Percentiles rank a stretch among this genome's conserved stretches.
phyloP scores from a whole-genome alignment of 768 basidiomycete genomes.

The Tulasnella sp. region DNA sequence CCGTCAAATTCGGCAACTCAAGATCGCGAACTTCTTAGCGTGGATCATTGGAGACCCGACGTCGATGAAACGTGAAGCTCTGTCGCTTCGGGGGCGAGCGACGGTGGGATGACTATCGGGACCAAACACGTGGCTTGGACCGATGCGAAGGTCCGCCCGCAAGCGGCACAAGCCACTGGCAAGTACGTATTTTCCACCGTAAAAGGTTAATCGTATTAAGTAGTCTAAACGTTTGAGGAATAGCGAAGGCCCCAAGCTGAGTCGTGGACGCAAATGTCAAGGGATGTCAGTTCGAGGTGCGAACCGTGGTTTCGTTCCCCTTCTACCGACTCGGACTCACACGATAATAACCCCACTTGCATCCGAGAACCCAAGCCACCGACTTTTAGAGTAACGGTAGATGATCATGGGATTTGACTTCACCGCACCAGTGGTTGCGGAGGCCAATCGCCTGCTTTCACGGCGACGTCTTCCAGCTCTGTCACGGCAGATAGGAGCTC shows the following conservation, averaged over 20 bases:
- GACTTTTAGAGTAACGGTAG: slow-evolving; percentile 7
- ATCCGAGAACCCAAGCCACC: slow-evolving; percentile 10
- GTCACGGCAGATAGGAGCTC: slow-evolving; percentile 21
- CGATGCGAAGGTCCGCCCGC: background rate
- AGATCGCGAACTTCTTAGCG: background rate
- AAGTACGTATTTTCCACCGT: slow-evolving; percentile 11
- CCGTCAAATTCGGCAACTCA: slow-evolving; percentile 6
- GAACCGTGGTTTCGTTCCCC: slow-evolving; percentile 11
- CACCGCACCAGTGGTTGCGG: background rate
- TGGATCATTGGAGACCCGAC: background rate
- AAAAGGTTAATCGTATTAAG: slow-evolving; percentile 11
- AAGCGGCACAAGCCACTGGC: background rate
- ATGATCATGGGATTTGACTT: background rate
- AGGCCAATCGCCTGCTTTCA: slow-evolving; percentile 21
- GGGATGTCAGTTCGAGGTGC: background rate
- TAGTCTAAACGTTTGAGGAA: slow-evolving; percentile 8
- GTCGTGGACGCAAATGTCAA: slow-evolving; percentile 1
- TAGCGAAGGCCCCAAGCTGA: slow-evolving; percentile 2
- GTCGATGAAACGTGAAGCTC: background rate
- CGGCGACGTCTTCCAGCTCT: slow-evolving; percentile 17
- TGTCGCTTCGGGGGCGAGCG: background rate
- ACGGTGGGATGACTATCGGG: background rate
- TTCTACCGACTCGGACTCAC: slow-evolving; percentile 15
- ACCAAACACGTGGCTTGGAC: background rate
- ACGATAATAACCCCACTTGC: background rate